Base-by-base conservation (phyloP, 768 basidiomycete genomes). In the Russula dissimulans region DNA sequence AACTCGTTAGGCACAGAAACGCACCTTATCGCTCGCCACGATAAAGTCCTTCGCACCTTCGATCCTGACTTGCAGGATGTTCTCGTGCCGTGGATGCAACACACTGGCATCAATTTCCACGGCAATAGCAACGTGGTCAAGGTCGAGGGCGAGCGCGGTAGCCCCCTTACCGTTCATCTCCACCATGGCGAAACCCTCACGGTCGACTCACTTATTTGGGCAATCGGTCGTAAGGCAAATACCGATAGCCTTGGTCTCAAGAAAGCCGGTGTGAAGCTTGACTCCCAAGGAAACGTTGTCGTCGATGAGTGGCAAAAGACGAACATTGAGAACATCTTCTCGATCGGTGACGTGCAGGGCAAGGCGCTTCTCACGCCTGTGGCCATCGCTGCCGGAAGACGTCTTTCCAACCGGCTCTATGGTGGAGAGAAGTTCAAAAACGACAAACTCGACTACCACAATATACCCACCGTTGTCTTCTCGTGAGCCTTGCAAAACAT, bases 401-500 rank as follows among this genome's bases (percentile, higher is more conserved):
- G 93, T 62, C 76, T 97, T 42, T 80, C 88, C 56, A 98, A 98
- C 75, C 78, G 97, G 60, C 74, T 98, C 48, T 99, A 92, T 68
- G 97, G 97, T 10, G 85, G 86, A 3, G 82, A 84, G 61, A 78
- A 90, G 73, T 95, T 79, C 80, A 93, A 89, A 76, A 71, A 87
- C 50, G 89, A 95, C 68, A 93, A 95, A 72, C 78, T 97, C 59
- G 79, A 77, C 66, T 99, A 98, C 71, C 79, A 86, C 38, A 83
- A 97, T 70, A 94, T 99, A 60, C 87, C 97, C 4, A 91, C 87
- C 49, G 97, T 98, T 62, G 93, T 98, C 57, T 98, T 98, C 77
- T 91, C 95, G 92, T 95, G 65, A 69, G 92, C 81, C 51, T 42
- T 63, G 17, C 11, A 5, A 3, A 15, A 32, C 42, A 8, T 39